Evolutionary conservation across 208 protist species (phyloP).

Genomic region (Polymyxa betae): DNA sequence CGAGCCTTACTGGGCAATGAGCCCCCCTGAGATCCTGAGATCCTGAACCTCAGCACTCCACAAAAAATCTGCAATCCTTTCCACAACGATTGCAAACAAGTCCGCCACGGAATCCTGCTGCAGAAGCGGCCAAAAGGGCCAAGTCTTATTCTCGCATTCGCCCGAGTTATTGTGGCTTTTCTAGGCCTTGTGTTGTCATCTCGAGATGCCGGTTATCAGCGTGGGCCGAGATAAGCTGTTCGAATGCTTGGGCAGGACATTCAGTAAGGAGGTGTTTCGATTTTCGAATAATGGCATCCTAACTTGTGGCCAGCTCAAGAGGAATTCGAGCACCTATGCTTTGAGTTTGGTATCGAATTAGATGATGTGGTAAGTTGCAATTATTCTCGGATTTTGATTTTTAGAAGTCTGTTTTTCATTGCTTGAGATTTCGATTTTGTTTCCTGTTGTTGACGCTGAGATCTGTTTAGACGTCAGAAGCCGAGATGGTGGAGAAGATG

Average conservation of each 20-base stretch:
- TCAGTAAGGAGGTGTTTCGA: constrained; percentile 56
- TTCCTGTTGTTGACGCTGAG: background rate
- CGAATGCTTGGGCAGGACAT: constrained; percentile 57
- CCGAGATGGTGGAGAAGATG: constrained; percentile 86
- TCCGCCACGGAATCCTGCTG: no score
- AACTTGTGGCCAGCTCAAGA: constrained; percentile 76
- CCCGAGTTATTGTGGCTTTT: no score
- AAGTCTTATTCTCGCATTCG: no score
- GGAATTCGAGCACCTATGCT: constrained; percentile 94
- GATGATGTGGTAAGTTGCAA: constrained; percentile 86
- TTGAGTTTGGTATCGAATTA: constrained; percentile 96
- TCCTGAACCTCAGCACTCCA: no score
- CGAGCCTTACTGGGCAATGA: no score
- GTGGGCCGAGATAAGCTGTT: constrained; percentile 64
- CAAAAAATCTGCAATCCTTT: no score
- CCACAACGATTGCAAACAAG: no score
- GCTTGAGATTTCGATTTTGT: background rate
- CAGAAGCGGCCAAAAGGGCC: no score
- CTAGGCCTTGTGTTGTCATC: no score
- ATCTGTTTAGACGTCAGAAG: constrained; percentile 82
- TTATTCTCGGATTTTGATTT: background rate
- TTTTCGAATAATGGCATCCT: background rate
- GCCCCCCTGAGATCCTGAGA: no score
- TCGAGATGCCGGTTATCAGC: constrained; percentile 65
- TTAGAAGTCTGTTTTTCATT: no score